Evolutionary conservation across 805 yeast species (phyloP), one percentile per base, ranked within the genome.

Genomic region (Naumovozyma baii): DNA sequence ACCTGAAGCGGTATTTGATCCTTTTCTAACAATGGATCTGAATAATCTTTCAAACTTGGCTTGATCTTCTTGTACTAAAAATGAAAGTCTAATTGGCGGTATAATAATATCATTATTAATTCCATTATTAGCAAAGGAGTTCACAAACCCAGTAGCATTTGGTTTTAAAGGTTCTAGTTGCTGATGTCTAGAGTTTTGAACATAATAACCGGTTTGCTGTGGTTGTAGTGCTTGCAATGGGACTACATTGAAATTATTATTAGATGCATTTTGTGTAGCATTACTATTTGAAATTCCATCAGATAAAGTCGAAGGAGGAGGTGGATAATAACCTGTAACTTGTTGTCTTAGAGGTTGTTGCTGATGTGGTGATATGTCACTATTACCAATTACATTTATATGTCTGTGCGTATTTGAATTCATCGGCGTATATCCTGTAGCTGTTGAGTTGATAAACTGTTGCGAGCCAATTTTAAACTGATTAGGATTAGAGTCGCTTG

Each of bases 11-110:
- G 70, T 56, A 28, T 63, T 63, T 10, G 69, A 63, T 12, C 67
- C 68, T 19, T 49, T 64, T n/a, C 78, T 72, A 19, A 87, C 88
- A 19, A 87, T 81, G 15, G 83, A 72, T 47, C 87, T 67, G 60
- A 88, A 88, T 49, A 88, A 67, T 51, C 77, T 78, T 61, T 85
- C 95, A 55, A 82, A 88, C 57, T 83, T 81, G 43, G 73, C 71
- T 64, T 88, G 96, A 58, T 88, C 96, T 22, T 74, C 76, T 19
- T 81, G 78, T 3, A 94, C 76, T 45, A 88, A 74, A 57, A 88
- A 88, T 10, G 94, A 78, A 37, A 88, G 68, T 47, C 96, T 73
- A 42, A 83, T 81, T 49, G 64, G 66, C 33, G 90, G 90, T 45
- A 82, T 76, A 51, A 76, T 78, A 46, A 83, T 52, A 14, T 69